Evolutionary conservation across 306 rosid species (phyloP), one percentile per base, ranked within the genome.

Genomic region (Notholithocarpus densiflorus): DNA sequence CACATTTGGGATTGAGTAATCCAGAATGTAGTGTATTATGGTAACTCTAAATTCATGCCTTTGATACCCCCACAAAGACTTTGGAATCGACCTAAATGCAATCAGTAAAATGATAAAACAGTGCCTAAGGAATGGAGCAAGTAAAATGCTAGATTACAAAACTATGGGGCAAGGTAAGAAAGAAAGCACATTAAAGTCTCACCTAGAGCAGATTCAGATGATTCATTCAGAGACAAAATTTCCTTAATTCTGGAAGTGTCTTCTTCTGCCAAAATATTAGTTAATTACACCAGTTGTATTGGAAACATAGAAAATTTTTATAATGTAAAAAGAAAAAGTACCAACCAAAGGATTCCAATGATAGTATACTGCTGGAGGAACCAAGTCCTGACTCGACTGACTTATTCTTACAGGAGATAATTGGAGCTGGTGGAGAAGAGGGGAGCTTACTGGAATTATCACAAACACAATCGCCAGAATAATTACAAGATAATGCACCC

Each of bases 271-370:
- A 75, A 77, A 56, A 73, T 66, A 73, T 11, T 73, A 68, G 71
- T 77, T 74, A 77, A 72, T 20, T 37, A 79, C 80, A 56, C 14
- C n/a, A 69, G 15, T 10, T 31, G 55, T 37, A 6, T 55, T 17
- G 53, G 55, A 76, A 74, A 73, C 15, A 74, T 65, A 79, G 55
- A 69, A 60, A 61, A 75, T n/a, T 23, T 75, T 14, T 54, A 55
- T 60, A 19, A 52, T 12, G 48, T 15, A 59, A 66, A 43, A 79
- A 83, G 51, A 37, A 29, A 27, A 74, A 75, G 85, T 79, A 89
- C 88, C 68, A 72, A 93, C 97, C 98, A 20, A 56, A 51, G 60
- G 92, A 81, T 68, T 84, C 80, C 68, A 68, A 75, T 65, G 86
- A 77, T 17, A 76, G 81, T 70, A 45, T 55, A 70, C 76, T 20